phyloP scores from a whole-genome alignment of 192 early-diverging fungal genomes.

The Coemansia reversa region DNA sequence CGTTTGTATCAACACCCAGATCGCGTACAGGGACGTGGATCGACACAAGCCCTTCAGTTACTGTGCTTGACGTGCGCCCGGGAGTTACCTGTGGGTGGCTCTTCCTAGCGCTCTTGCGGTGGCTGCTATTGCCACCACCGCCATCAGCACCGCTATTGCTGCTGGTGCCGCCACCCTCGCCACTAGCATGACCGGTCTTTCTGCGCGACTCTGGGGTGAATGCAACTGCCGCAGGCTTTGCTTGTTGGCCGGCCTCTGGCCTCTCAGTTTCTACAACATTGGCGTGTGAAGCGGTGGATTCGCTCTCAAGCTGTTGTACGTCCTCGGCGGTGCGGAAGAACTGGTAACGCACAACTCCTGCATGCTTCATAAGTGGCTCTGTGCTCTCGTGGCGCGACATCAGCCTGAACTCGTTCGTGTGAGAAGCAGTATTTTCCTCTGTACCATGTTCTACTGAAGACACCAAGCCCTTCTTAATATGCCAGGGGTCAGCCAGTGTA shows the following conservation, averaged over 20 bases:
- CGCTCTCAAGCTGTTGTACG: conserved; percentile 35
- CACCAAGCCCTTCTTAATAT: conserved; percentile 25
- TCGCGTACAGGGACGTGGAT: conserved; percentile 58
- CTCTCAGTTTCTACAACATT: background rate
- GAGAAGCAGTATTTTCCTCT: conserved; percentile 14
- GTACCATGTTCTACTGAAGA: conserved; percentile 8
- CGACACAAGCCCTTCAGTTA: conserved; percentile 37
- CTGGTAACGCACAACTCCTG: conserved; percentile 34
- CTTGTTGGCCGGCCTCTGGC: background rate
- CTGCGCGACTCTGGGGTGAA: background rate
- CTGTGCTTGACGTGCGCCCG: conserved; percentile 2
- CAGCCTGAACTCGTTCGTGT: conserved; percentile 48
- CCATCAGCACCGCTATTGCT: conserved; percentile 4
- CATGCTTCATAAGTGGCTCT: conserved; percentile 20
- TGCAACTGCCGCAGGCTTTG: background rate
- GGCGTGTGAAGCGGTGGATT: background rate
- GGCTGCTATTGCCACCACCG: conserved; percentile 8
- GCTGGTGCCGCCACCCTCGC: background rate
- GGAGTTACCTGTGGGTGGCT: conserved; percentile 5
- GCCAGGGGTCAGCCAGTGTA: conserved; percentile 45
- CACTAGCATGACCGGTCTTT: background rate
- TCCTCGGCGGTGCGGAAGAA: conserved; percentile 54
- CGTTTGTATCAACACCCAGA: conserved; percentile 13
- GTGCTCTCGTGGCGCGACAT: conserved; percentile 26
- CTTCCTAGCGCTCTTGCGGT: conserved; percentile 16